Evolutionary conservation across 176 grass and related monocot species (phyloP).

Genomic region (Zoysia japonica): DNA sequence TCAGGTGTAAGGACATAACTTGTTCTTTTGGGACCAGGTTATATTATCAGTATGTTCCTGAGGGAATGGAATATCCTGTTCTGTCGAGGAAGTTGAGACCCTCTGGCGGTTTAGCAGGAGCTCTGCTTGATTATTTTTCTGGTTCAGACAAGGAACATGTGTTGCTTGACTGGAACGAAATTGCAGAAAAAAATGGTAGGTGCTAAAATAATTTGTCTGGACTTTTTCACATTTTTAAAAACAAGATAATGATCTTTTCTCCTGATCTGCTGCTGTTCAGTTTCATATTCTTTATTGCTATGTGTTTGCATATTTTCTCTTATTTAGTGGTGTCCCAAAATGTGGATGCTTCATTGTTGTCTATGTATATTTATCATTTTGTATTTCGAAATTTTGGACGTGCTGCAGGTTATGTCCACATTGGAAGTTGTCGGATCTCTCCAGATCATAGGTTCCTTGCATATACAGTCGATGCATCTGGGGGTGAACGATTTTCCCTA

Average conservation of each 20-base stretch:
- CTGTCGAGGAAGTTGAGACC: constrained; percentile 62
- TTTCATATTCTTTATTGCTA: constrained; percentile 22
- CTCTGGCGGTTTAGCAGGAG: constrained; percentile 44
- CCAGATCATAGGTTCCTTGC: constrained; percentile 90
- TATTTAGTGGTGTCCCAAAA: constrained; percentile 18
- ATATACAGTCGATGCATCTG: constrained; percentile 86
- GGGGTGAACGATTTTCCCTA: constrained; percentile 82
- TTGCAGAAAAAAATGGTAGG: constrained; percentile 77
- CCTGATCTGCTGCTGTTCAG: neutral
- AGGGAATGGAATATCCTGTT: constrained; percentile 82
- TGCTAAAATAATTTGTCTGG: constrained; percentile 11
- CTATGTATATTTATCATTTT: constrained; percentile 18
- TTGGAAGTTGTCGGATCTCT: constrained; percentile 82
- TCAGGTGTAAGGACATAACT: constrained; percentile 3
- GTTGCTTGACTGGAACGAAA: constrained; percentile 83
- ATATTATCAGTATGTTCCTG: constrained; percentile 85
- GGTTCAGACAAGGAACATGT: constrained; percentile 60
- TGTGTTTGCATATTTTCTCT: constrained; percentile 24
- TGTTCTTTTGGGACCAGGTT: constrained; percentile 56
- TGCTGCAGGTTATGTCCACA: constrained; percentile 86
- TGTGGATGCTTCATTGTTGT: constrained; percentile 16
- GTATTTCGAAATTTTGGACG: constrained; percentile 25
- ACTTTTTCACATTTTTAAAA: constrained; percentile 32
- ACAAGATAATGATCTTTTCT: constrained; percentile 1
- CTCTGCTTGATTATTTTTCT: constrained; percentile 59